Evolutionary conservation across 305 asterid genomes (phyloP).

Genomic region (Andrographis paniculata): DNA sequence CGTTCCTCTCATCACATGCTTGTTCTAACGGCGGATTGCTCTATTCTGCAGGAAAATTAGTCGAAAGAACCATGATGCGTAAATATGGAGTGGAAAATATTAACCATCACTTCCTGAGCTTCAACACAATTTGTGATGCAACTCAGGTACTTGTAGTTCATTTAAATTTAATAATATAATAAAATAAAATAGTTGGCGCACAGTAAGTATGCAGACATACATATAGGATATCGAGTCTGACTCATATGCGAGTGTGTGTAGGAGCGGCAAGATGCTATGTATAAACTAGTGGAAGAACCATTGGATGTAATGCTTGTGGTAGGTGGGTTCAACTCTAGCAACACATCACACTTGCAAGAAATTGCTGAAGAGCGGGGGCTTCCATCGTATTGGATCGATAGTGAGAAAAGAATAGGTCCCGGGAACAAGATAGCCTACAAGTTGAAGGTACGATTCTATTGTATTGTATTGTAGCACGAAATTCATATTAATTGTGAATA

Average conservation of each 20-base stretch:
- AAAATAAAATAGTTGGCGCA: too few species aligned
- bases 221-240: background rate
- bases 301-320: constrained; percentile 83
- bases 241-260: constrained; percentile 8
- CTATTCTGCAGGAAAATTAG: constrained; percentile 41
- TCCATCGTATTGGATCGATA: constrained; percentile 95
- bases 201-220: too few species aligned
- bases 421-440: constrained; percentile 82
- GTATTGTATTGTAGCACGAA: too few species aligned
- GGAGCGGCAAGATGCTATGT: constrained; percentile 99
- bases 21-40: background rate
- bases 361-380: constrained; percentile 91
- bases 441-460: constrained; percentile 45
- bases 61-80: constrained; percentile 83
- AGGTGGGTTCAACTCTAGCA: constrained; percentile 99
- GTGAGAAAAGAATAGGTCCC: constrained; percentile 84
- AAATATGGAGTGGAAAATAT: constrained; percentile 82
- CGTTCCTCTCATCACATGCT: background rate
- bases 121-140: constrained; percentile 97
- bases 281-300: constrained; percentile 68
- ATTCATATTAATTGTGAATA: too few species aligned
- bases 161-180: background rate
- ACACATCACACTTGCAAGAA: constrained; percentile 97
- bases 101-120: constrained; percentile 80
- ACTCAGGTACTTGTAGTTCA: constrained; percentile 38